These are phyloP conservation scores for Apophysomyces elegans DNA, from an alignment of 371 early-diverging fungal species.

Conservation along the genomic window DNA sequence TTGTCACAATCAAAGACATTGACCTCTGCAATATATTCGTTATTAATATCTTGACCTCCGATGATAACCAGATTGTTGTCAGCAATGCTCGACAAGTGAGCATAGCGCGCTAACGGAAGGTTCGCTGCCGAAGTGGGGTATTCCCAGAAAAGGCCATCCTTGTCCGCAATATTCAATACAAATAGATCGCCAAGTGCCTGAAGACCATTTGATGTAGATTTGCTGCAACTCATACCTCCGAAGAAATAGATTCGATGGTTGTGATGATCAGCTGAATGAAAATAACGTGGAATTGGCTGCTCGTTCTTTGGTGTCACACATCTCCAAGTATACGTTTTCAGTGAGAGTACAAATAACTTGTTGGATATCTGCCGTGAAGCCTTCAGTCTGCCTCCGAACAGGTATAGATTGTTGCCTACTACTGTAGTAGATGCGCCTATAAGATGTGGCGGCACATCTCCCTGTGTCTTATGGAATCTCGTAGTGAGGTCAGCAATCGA, in stretches of 20 bases:
- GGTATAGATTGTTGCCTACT: conserved; percentile 55
- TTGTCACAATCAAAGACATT: conserved; percentile 63
- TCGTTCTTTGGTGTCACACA: conserved; percentile 29
- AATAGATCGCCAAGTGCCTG: conserved; percentile 65
- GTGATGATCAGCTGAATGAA: conserved; percentile 70
- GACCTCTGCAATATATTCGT: conserved; percentile 69
- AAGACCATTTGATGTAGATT: conserved; percentile 17
- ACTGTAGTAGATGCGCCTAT: conserved; percentile 70
- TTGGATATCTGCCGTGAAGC: conserved; percentile 60
- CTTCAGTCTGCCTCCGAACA: conserved; percentile 72
- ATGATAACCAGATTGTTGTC: conserved; percentile 60
- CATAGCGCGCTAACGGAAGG: conserved; percentile 58
- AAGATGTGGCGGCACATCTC: conserved; percentile 65
- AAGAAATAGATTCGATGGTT: conserved; percentile 50
- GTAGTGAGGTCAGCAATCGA: conserved; percentile 49
- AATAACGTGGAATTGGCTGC: conserved; percentile 61
- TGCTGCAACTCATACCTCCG: conserved; percentile 59
- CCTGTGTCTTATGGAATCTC: conserved; percentile 41
- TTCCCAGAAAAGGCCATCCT: conserved; percentile 48
- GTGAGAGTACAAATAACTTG: conserved; percentile 59
- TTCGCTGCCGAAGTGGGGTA: conserved; percentile 32
- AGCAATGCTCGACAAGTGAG: conserved; percentile 64
- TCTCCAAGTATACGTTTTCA: conserved; percentile 54
- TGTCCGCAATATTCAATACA: conserved; percentile 34
- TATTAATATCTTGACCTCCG: conserved; percentile 74